phyloP scores from a whole-genome alignment of 2,329 filamentous ascomycete species.

The Kalmusia sp. region DNA sequence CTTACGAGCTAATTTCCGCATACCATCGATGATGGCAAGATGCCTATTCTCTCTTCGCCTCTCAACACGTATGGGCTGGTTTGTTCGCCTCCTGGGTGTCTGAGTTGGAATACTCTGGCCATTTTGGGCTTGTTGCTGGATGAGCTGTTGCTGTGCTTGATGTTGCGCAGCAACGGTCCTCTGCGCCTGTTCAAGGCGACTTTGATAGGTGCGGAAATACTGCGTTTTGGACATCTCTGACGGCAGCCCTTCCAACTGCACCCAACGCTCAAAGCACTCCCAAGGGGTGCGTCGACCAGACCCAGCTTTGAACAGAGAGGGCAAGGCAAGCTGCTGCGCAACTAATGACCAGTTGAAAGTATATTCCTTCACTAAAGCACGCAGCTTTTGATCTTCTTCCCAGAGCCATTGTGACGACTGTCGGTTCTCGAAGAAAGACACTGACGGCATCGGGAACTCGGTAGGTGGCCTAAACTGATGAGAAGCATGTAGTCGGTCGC shows the following conservation, averaged over 20 bases:
- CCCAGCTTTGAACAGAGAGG: slow-evolving; percentile 81
- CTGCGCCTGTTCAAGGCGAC: slow-evolving; percentile 68
- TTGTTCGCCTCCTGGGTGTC: slow-evolving; percentile 71
- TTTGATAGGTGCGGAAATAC: slow-evolving; percentile 83
- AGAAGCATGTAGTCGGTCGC: slow-evolving; percentile 87
- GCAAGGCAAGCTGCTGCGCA: slow-evolving; percentile 76
- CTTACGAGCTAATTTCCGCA: slow-evolving; percentile 95
- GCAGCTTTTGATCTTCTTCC: slow-evolving; percentile 88
- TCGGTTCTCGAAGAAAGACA: slow-evolving; percentile 88
- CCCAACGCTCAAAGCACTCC: slow-evolving; percentile 99
- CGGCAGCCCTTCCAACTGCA: slow-evolving; percentile 87
- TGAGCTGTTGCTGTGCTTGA: slow-evolving; percentile 59
- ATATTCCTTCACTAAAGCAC: slow-evolving; percentile 84
- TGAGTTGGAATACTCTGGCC: slow-evolving; percentile 57
- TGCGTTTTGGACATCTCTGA: slow-evolving; percentile 94
- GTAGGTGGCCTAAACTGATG: slow-evolving; percentile 94
- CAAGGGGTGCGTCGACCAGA: slow-evolving; percentile 91
- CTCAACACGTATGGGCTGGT: slow-evolving; percentile 81
- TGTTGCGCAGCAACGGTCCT: slow-evolving; percentile 65
- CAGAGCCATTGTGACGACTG: slow-evolving; percentile 90
- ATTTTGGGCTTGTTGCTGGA: slow-evolving; percentile 63
- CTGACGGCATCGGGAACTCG: slow-evolving; percentile 87
- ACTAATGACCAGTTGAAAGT: slow-evolving; percentile 99
- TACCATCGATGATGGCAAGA: slow-evolving; percentile 87
- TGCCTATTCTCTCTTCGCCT: slow-evolving; percentile 86